phyloP scores from a whole-genome alignment of 2,329 filamentous ascomycete genomes.

The Fusarium transvaalense region DNA sequence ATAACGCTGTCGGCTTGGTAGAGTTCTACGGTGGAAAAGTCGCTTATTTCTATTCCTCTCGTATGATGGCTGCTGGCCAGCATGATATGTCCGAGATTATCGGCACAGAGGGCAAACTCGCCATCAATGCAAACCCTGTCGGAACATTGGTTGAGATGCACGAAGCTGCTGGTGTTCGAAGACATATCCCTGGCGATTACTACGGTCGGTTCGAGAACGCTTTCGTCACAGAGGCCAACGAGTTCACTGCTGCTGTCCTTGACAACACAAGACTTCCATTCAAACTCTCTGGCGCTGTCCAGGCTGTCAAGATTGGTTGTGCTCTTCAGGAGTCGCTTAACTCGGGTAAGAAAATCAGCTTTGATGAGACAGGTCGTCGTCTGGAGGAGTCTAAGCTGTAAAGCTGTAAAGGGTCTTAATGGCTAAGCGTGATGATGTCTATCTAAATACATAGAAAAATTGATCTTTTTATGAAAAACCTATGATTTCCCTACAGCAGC shows the following conservation, averaged over 20 bases:
- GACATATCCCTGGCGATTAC: constrained; percentile 72
- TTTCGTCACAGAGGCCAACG: constrained; percentile 73
- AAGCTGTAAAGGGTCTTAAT: constrained; percentile 33
- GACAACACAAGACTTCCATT: constrained; percentile 69
- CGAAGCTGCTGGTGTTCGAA: constrained; percentile 62
- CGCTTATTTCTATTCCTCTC: constrained; percentile 72
- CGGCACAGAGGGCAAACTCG: constrained; percentile 73
- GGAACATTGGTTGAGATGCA: constrained; percentile 68
- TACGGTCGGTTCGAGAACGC: constrained; percentile 73
- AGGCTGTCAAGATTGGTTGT: constrained; percentile 71
- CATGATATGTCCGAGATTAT: constrained; percentile 77
- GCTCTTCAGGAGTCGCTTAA: constrained; percentile 70
- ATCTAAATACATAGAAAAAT: constrained; percentile 19
- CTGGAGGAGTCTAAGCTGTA: constrained; percentile 43
- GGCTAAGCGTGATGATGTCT: neutral
- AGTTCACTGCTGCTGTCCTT: constrained; percentile 71
- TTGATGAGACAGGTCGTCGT: constrained; percentile 61
- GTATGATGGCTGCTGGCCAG: constrained; percentile 79
- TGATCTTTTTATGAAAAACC: neutral
- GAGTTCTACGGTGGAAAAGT: constrained; percentile 75
- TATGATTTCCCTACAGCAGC: neutral
- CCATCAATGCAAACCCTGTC: constrained; percentile 70
- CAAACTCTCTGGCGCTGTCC: constrained; percentile 68
- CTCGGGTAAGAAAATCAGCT: constrained; percentile 68
- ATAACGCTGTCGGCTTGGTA: constrained; percentile 64